These are phyloP conservation scores for Crithidia thermophila DNA, from an alignment of 208 protist genomes.

Conservation along the genomic window DNA sequence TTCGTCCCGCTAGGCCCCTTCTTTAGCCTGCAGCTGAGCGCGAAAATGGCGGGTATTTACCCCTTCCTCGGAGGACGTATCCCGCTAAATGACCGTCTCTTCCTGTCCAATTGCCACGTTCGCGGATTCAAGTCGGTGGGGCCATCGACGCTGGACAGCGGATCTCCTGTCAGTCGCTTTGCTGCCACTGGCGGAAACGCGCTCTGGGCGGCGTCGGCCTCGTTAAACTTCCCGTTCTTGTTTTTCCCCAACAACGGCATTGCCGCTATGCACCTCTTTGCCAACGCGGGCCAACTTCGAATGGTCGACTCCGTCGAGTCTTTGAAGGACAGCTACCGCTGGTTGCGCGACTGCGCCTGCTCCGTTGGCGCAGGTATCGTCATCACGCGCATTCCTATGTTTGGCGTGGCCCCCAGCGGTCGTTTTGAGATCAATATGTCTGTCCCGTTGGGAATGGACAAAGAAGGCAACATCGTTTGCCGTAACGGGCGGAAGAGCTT, in stretches of 20 bases:
- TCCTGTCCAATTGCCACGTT: slow-evolving; percentile 78
- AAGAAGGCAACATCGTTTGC: slow-evolving; percentile 52
- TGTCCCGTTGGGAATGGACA: slow-evolving; percentile 69
- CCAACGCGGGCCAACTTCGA: slow-evolving; percentile 74
- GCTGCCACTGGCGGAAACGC: slow-evolving; percentile 84
- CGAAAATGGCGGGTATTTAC: slow-evolving; percentile 69
- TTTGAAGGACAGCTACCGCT: slow-evolving; percentile 48
- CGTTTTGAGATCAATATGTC: slow-evolving; percentile 85
- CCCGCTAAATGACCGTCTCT: slow-evolving; percentile 86
- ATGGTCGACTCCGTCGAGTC: slow-evolving; percentile 54
- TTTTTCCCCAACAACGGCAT: slow-evolving; percentile 84
- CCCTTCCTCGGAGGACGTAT: slow-evolving; percentile 57
- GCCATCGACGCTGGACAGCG: slow-evolving; percentile 69
- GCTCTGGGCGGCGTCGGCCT: slow-evolving; percentile 81
- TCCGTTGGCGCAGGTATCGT: slow-evolving; percentile 81
- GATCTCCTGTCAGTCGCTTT: slow-evolving; percentile 32
- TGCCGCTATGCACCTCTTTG: slow-evolving; percentile 84
- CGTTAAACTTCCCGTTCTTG: slow-evolving; percentile 83
- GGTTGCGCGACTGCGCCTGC: slow-evolving; percentile 66
- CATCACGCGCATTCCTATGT: slow-evolving; percentile 81
- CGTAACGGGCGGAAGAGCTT: slow-evolving; percentile 50
- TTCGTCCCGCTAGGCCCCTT: slow-evolving; percentile 75
- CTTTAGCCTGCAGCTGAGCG: slow-evolving; percentile 78
- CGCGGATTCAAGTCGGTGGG: slow-evolving; percentile 81
- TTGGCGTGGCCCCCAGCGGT: slow-evolving; percentile 73